Evolutionary conservation across 495 filamentous ascomycete species (phyloP).

Genomic region (Parmelia sp.): DNA sequence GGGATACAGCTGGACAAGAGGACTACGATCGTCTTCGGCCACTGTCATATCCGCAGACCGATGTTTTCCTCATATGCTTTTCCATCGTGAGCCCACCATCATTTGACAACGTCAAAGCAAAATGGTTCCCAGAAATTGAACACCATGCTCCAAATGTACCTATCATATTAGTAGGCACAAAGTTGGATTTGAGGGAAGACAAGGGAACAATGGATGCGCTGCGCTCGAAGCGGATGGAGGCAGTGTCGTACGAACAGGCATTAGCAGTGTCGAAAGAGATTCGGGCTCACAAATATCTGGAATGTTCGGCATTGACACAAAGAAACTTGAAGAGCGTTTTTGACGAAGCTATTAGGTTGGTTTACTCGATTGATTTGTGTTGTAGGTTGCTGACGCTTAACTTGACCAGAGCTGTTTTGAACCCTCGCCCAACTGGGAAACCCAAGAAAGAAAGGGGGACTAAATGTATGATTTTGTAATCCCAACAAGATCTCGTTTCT

Average conservation of each 20-base stretch:
- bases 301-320: conserved; percentile 97
- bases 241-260: conserved; percentile 85
- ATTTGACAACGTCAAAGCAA: conserved; percentile 91
- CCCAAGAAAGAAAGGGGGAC: conserved; percentile 53
- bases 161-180: conserved; percentile 95
- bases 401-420: conserved; percentile 65
- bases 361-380: not conserved
- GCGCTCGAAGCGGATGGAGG: conserved; percentile 79
- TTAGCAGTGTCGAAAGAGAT: conserved; percentile 85
- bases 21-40: conserved; percentile 95
- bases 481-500: not conserved
- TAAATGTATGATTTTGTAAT: conserved; percentile 75
- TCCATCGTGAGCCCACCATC: conserved; percentile 96
- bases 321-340: conserved; percentile 95
- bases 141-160: conserved; percentile 94
- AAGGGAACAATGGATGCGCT: conserved; percentile 69
- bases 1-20: conserved; percentile 99
- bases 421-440: conserved; percentile 54
- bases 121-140: conserved; percentile 97
- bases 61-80: conserved; percentile 98
- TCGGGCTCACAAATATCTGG: conserved; percentile 85
- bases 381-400: conserved; percentile 1
- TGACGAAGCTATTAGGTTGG: conserved; percentile 90
- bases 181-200: conserved; percentile 92
- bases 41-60: conserved; percentile 94